These are phyloP conservation scores for Hypoxylon perforatum DNA, from an alignment of 495 filamentous ascomycete species.

Conservation along the genomic window DNA sequence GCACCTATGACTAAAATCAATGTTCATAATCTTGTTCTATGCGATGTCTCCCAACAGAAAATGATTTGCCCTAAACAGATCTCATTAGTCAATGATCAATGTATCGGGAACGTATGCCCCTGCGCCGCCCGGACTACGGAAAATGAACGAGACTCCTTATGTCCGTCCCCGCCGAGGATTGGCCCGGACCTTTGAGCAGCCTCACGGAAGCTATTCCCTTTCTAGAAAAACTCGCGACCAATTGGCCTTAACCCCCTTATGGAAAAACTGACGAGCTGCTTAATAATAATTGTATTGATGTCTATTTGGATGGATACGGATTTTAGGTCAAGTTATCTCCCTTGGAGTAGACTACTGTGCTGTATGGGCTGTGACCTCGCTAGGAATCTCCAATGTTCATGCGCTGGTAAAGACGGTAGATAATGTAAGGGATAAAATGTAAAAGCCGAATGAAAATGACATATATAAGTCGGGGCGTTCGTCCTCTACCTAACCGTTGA, in stretches of 20 bases:
- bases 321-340: constrained; percentile 20
- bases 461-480: constrained; percentile 8
- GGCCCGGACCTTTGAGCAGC: not conserved
- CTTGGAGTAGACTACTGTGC: not conserved
- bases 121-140: constrained; percentile 9
- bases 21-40: not conserved
- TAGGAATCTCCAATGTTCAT: no score
- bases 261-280: constrained; percentile 31
- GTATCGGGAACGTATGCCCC: no score
- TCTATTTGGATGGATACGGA: not conserved
- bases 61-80: no score
- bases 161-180: not conserved
- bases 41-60: not conserved
- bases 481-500: not conserved
- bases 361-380: not conserved
- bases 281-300: not conserved
- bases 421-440: no score
- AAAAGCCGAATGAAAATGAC: not conserved
- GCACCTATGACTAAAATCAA: not conserved
- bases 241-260: constrained; percentile 11
- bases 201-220: constrained; percentile 6
- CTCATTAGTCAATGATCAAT: not conserved
- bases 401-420: no score
- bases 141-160: not conserved
- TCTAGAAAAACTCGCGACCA: constrained; percentile 24